Evolutionary conservation across 352 stramenopile species (phyloP), one percentile per base, ranked within the genome.

Genomic region (Blastocystis sp.): DNA sequence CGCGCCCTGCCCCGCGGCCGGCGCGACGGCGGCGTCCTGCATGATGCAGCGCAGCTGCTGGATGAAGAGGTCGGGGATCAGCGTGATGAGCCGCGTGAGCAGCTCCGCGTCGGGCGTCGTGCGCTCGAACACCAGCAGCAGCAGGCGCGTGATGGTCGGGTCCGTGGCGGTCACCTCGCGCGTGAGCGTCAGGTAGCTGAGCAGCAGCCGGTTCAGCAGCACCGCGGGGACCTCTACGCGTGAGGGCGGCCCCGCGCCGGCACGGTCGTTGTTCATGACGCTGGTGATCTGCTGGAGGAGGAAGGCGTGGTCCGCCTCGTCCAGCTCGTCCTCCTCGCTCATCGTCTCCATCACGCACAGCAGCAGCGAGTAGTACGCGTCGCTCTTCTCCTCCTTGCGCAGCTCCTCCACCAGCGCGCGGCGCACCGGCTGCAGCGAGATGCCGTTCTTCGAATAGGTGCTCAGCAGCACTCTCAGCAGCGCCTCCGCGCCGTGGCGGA

Each of bases 281-380:
- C 3, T 9, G 6, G 45, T 28, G 4, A 84, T 42, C 54, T 62
- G 28, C 9, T 68, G 34, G 9, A 84, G 54, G 19, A 84, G 34
- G 10, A 48, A 42, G 28, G 24, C 42, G 9, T 48, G n/a, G 14
- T 84, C 74, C 11, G 68, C 74, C 3, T 24, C 28, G 66, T 17
- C n/a, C 61, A 84, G 1, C 21, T 14, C 43, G 7, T 28, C 24
- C 0, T 84, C 74, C 11, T 84, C 74, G 34, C 60, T 28, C 17
- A 84, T 3, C 48, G 69, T 66, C 2, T 42, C 19, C 40, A 61
- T 68, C 1, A 84, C 48, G 1, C 48, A 66, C 74, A 84, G 34
- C 74, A 84, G 61, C 9, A 84, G 21, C 9, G 45, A 61, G 45
- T 84, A 84, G 45, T 70, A 84, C 4, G 28, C 57, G n/a, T 84